Base-by-base conservation (phyloP, 495 filamentous ascomycete genomes). In the Lepidopterella palustris region DNA sequence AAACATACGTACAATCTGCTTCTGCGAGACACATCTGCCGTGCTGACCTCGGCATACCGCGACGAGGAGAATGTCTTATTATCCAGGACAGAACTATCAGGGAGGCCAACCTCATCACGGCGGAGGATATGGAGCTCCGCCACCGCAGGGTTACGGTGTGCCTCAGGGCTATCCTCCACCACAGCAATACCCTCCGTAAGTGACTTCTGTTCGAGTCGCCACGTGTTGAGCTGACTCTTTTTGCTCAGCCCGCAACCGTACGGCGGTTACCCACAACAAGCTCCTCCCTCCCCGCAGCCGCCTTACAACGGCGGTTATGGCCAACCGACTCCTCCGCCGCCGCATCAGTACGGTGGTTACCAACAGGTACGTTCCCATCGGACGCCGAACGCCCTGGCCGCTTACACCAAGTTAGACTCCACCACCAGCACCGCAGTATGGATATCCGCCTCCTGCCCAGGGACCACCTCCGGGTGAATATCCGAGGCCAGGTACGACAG, bases 301-400 rank as follows among this genome's bases (percentile, higher is more conserved):
- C 61, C 70, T 4, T 72, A 68, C 60, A 71, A 69, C 51, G 57
- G 58, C 35, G 67, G 70, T 31, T 72, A 71, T 53, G 65, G 68
- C 31, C 63, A 65, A 23, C 61, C 66, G 29, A 58, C 66, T 29
- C 68, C 62, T 50, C 60, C 68, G 27, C 68, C 68, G 27, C 68
- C 50, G 18, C 73, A 72, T 53, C 77, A 73, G 25, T 75, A 74
- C 64, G 79, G 77, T 64, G 78, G 77, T 64, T 82, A 80, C 61
- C 73, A 76, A 47, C 78, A 80, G 57, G 55, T 76, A 69, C 62
- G 70, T 68, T 48, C 24, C 71, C 45, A 60, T 72, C 58, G 67
- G 65, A 49, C 69, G 10, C 11, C 1, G 53, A 60, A 18, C 8
- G 9, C 11, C n/a, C 15, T 50, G 21, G 61, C 26, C 45, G 32